phyloP scores from a whole-genome alignment of 176 grass and related monocot species.

The Oryza nivara region DNA sequence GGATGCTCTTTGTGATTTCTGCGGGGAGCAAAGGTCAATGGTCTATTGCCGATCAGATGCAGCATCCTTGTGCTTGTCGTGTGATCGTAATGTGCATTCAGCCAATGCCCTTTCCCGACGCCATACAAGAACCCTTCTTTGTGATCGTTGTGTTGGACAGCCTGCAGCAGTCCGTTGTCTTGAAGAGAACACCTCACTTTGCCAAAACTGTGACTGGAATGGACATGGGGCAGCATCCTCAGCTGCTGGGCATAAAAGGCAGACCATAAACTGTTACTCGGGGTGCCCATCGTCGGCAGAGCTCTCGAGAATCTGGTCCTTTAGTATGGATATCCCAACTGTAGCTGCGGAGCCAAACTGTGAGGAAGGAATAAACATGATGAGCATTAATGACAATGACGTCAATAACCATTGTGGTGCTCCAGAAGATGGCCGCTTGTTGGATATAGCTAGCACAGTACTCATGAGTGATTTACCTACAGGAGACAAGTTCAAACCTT shows the following conservation, averaged over 20 bases:
- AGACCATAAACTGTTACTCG: conserved; percentile 82
- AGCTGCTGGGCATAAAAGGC: conserved; percentile 71
- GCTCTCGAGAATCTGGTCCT: conserved; percentile 85
- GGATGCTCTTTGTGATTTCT: conserved; percentile 83
- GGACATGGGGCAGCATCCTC: conserved; percentile 58
- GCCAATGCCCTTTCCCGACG: conserved; percentile 80
- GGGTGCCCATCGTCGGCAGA: conserved; percentile 84
- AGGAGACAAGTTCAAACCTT: conserved; percentile 36
- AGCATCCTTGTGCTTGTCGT: conserved; percentile 82
- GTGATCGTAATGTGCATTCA: conserved; percentile 87
- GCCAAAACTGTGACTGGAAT: conserved; percentile 86
- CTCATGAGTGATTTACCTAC: conserved; percentile 47
- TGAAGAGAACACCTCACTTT: conserved; percentile 71
- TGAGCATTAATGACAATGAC: conserved; percentile 70
- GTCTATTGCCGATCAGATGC: conserved; percentile 91
- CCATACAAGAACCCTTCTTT: conserved; percentile 85
- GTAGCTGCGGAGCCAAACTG: conserved; percentile 60
- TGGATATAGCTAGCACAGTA: conserved; percentile 49
- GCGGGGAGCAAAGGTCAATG: conserved; percentile 74
- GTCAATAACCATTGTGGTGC: conserved; percentile 35
- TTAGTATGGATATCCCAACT: conserved; percentile 62
- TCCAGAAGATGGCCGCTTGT: conserved; percentile 44
- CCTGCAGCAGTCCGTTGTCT: conserved; percentile 69
- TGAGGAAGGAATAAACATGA: conserved; percentile 78
- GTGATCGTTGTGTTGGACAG: conserved; percentile 73